Evolutionary conservation across 2,329 filamentous ascomycete genomes (phyloP).

Genomic region (Hypoxylon sp.): DNA sequence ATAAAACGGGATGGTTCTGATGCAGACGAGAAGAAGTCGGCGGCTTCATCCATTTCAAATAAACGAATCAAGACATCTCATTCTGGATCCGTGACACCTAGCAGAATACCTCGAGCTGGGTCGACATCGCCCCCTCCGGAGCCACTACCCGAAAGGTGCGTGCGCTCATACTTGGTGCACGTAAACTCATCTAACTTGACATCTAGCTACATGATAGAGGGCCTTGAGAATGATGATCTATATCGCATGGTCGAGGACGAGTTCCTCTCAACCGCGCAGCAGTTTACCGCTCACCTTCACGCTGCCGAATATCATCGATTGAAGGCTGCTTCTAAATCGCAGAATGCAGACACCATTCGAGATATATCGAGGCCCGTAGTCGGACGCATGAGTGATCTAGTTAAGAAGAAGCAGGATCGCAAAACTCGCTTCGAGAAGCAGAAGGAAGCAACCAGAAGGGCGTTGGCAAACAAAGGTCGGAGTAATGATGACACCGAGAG

Average conservation of each 20-base stretch:
- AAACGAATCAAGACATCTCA: constrained; percentile 28
- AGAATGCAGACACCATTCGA: constrained; percentile 67
- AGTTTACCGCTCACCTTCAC: constrained; percentile 82
- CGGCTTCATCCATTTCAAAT: constrained; percentile 27
- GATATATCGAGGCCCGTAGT: constrained; percentile 68
- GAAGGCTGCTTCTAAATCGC: constrained; percentile 68
- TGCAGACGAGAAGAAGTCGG: constrained; percentile 23
- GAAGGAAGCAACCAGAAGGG: constrained; percentile 48
- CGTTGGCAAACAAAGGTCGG: constrained; percentile 44
- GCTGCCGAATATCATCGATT: constrained; percentile 81
- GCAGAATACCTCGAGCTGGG: constrained; percentile 55
- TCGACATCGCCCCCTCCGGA: constrained; percentile 69
- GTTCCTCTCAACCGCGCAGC: constrained; percentile 75
- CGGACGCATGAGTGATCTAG: constrained; percentile 57
- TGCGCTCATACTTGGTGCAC: constrained; percentile 48
- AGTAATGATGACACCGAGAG: constrained; percentile 46
- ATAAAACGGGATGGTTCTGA: constrained; percentile 23
- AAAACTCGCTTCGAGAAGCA: constrained; percentile 57
- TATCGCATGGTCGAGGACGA: constrained; percentile 91
- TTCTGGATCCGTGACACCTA: constrained; percentile 16
- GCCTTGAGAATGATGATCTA: constrained; percentile 75
- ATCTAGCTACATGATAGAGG: constrained; percentile 73
- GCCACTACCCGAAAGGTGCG: constrained; percentile 61
- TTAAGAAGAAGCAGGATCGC: constrained; percentile 56
- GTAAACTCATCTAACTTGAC: constrained; percentile 23